Conservation (phyloP, 192 early-diverging fungal genomes). For the Linnemannia elongata region DNA sequence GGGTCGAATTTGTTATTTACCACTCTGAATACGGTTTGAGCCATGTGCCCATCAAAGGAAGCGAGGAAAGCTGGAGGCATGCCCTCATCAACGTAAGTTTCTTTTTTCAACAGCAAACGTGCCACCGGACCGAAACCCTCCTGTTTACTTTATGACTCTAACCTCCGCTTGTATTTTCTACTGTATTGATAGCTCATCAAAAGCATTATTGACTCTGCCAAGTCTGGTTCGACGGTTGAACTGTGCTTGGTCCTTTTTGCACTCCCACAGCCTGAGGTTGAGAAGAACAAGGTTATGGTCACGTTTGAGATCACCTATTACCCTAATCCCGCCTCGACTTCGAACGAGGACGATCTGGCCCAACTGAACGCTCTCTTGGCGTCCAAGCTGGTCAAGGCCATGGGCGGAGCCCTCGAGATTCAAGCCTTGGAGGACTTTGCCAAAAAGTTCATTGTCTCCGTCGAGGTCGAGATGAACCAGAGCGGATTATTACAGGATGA, state of each 20-base stretch:
- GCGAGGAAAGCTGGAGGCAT: conserved; percentile 67
- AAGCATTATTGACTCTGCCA: conserved; percentile 63
- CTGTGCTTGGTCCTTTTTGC: conserved; percentile 60
- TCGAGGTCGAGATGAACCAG: conserved; percentile 44
- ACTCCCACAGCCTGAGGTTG: conserved; percentile 11
- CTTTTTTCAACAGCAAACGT: background rate
- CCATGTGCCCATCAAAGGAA: conserved; percentile 65
- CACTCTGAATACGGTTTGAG: conserved; percentile 67
- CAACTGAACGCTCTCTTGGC: conserved; percentile 49
- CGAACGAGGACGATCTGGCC: conserved; percentile 31
- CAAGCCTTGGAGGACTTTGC: conserved; percentile 20
- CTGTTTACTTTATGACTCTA: background rate
- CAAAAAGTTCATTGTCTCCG: conserved; percentile 45
- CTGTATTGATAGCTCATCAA: conserved; percentile 58
- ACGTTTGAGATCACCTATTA: conserved; percentile 58
- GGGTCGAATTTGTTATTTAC: conserved; percentile 69
- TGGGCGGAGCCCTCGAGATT: conserved; percentile 52
- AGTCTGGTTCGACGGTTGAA: conserved; percentile 65
- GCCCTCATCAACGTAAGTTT: conserved; percentile 65
- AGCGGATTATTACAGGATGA: conserved; percentile 20
- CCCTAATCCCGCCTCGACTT: conserved; percentile 23
- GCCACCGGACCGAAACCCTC: no score
- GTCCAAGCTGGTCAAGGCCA: conserved; percentile 49
- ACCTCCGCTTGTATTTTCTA: conserved; percentile 4
- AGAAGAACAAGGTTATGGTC: conserved; percentile 52